Evolutionary conservation across 495 filamentous ascomycete genomes (phyloP), one percentile per base, ranked within the genome.

Genomic region (Amniculicola lignicola): DNA sequence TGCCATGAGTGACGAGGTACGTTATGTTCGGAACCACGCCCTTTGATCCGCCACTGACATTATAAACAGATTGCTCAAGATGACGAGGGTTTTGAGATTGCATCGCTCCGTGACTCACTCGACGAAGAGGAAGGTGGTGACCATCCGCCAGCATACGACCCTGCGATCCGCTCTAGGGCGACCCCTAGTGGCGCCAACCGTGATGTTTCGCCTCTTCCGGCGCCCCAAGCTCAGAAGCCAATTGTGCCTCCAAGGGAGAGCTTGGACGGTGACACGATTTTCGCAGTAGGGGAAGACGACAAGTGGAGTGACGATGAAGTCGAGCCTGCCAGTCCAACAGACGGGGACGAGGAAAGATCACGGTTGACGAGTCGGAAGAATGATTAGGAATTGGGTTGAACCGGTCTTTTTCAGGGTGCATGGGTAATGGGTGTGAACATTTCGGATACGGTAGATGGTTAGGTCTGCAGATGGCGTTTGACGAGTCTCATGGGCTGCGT

Each of bases 1-100:
- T 67, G 93, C 93, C 27, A 99, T 99, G 93, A 92, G 87, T 72
- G 93, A 99, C 64, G 93, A 98, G 82, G 83, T 84, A 76, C 15
- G 37, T 29, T 14, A 29, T 6, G 3, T n/a, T 50, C 36, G 21
- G 25, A 48, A 28, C 23, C 36, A 14, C 11, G 35, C 21, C 10
- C n/a, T n/a, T n/a, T 27, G 23, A 12, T 23, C 29, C 19, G 9
- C 35, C 68, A 28, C 70, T 77, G 24, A 77, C 18, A 9, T 62
- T 25, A 35, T 28, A 22, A 19, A 5, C 45, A 86, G 83, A 83
- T 99, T 66, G 93, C 94, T 5, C 93, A 96, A 80, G 91, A 99
- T 70, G 93, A 99, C 62, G 94, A 97, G 65, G 93, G 90, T 10
- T 97, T 99, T 63, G 94, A 99, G 69, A 95, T 99, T 62, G 87